A percentile compares a stretch with the other conserved stretches of the same genome.
Evolutionary conservation across 192 early-diverging fungal genomes (phyloP).

Genomic region (Mycoemilia scoparia): DNA sequence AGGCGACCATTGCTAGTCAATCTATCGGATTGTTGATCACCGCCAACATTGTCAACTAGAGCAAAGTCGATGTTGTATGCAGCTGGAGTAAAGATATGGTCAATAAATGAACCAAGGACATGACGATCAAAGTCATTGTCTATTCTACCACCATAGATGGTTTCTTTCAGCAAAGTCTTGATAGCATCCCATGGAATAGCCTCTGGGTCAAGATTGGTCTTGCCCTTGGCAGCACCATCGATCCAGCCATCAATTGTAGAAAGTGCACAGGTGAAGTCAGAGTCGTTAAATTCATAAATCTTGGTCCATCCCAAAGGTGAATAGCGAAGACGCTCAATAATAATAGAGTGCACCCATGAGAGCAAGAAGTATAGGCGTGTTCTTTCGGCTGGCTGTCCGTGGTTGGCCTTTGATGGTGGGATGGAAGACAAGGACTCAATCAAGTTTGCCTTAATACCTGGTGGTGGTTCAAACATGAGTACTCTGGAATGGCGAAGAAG

Average conservation of each 20-base stretch:
- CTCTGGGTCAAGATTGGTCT: conserved; percentile 80
- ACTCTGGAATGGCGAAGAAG: conserved; percentile 76
- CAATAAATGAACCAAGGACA: conserved; percentile 72
- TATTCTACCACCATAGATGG: conserved; percentile 93
- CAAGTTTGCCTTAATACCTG: conserved; percentile 88
- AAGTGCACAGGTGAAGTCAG: conserved; percentile 83
- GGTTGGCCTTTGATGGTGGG: conserved; percentile 14
- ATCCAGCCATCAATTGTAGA: conserved; percentile 84
- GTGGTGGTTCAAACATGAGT: conserved; percentile 89
- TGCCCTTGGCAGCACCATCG: conserved; percentile 53
- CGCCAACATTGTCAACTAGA: conserved; percentile 37
- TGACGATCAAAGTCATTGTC: conserved; percentile 82
- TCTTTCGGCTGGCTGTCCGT: conserved; percentile 67
- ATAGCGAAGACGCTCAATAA: conserved; percentile 91
- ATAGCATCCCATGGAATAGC: conserved; percentile 95
- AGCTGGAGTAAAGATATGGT: conserved; percentile 53
- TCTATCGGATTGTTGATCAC: too few species aligned
- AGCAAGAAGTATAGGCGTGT: conserved; percentile 82
- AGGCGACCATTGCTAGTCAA: conserved; percentile 27
- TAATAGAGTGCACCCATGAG: conserved; percentile 90
- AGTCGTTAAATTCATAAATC: conserved; percentile 95
- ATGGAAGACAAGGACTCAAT: conserved; percentile 61
- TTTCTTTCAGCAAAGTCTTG: conserved; percentile 60
- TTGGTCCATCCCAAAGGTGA: conserved; percentile 96
- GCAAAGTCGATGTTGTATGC: conserved; percentile 68